Conservation (phyloP, 208 protist species). For the Acanthamoeba castellanii region DNA sequence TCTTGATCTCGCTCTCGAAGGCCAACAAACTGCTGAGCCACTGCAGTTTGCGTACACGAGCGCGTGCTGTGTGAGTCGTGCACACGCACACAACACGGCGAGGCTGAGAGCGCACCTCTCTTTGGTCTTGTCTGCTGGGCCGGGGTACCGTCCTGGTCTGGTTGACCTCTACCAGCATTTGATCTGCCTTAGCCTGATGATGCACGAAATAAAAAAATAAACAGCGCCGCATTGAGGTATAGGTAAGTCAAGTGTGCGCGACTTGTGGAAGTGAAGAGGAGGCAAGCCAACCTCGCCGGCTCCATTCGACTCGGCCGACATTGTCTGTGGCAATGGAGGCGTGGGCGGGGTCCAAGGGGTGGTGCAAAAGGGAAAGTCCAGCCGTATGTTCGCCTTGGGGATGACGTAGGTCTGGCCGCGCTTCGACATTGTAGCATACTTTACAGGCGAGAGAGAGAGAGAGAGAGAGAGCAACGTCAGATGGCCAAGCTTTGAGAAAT, state of each 20-base stretch:
- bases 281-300: neutral
- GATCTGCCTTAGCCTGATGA: neutral
- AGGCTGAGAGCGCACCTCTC: neutral
- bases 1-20: neutral
- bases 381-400: neutral
- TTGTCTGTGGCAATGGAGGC: too few species aligned
- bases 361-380: conserved; percentile 2
- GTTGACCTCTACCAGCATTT: neutral
- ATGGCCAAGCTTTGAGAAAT: too few species aligned
- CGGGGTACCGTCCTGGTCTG: neutral
- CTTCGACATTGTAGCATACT: neutral
- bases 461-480: too few species aligned
- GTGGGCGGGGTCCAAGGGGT: neutral
- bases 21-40: conserved; percentile 2
- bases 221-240: neutral
- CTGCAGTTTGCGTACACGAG: neutral
- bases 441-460: too few species aligned
- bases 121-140: conserved; percentile 6
- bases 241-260: too few species aligned
- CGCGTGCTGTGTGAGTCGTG: too few species aligned
- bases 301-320: neutral
- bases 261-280: too few species aligned
- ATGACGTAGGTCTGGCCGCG: conserved; percentile 23
- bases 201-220: neutral
- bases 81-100: too few species aligned